Evolutionary conservation across 2,329 filamentous ascomycete species (phyloP).

Genomic region (Pseudogymnoascus sp.): DNA sequence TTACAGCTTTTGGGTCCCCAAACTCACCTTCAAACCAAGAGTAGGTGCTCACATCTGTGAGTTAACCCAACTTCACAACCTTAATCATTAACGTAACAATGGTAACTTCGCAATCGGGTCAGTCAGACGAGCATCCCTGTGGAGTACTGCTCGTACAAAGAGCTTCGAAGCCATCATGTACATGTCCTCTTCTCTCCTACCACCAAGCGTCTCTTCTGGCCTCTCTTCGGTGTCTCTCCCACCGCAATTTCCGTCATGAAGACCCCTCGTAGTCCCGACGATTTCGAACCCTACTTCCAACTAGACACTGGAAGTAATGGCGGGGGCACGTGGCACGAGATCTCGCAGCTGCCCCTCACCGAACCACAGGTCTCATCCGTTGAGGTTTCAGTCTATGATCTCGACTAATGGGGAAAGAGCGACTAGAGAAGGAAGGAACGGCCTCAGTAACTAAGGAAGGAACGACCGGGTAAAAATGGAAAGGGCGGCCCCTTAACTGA

Average conservation of each 20-base stretch:
- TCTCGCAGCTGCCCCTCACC: slow-evolving; percentile 23
- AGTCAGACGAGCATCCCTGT: too few relatives aligned
- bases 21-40: too few relatives aligned
- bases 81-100: too few relatives aligned
- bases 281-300: slow-evolving; percentile 21
- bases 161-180: too few relatives aligned
- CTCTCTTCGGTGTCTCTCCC: slow-evolving; percentile 12
- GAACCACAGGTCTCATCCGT: slow-evolving; percentile 26
- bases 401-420: slow-evolving; percentile 17
- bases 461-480: not conserved
- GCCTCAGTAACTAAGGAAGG: not conserved
- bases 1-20: too few relatives aligned
- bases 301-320: slow-evolving; percentile 11
- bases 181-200: too few relatives aligned
- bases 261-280: slow-evolving; percentile 13
- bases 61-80: too few relatives aligned
- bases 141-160: too few relatives aligned
- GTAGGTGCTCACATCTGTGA: too few relatives aligned
- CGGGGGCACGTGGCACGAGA: slow-evolving; percentile 22
- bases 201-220: slow-evolving; percentile 20
- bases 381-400: slow-evolving; percentile 17
- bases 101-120: too few relatives aligned
- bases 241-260: slow-evolving; percentile 21
- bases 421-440: not conserved
- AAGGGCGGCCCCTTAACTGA: not conserved